Evolutionary conservation across 768 basidiomycete genomes (phyloP), one percentile per base, ranked within the genome.

Genomic region (Stropharia rugosoannulata): DNA sequence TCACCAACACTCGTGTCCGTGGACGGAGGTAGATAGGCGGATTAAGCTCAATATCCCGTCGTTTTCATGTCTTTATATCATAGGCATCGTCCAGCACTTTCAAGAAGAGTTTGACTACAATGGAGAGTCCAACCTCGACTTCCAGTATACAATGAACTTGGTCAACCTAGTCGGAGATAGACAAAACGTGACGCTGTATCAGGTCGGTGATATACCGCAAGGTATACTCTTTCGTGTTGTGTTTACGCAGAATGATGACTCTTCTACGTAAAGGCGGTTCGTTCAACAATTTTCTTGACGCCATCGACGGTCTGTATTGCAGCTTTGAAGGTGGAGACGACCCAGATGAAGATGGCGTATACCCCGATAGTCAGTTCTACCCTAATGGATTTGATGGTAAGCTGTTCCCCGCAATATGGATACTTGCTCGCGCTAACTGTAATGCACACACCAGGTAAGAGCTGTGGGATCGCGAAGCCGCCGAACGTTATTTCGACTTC

Each of bases 71-170:
- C 22, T 22, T 22, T 2, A 22, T 11, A n/a, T 41, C 25, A 6
- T 42, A 79, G 77, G 79, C 35, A 61, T 75, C 29, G 68, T 73
- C 2, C 80, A 82, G 59, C 71, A 70, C 8, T 42, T 52, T 13
- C 41, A 70, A 35, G 51, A 56, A 40, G 68, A 72, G 16, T 79
- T 80, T 59, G 63, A 67, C 5, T 71, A 70, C 62, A 81, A 80
- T 58, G 81, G 74, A 48, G 82, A 85, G 66, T 77, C 80, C 5
- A 72, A 80, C 58, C 70, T 85, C 8, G 83, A 84, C 62, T 66
- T 85, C 2, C 70, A 83, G 61, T 83, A 81, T 54, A 75, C 73
- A 13, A 79, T 84, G 78, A 66, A 70, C 12, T 70, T 83, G 32
- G 74, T 76, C 10, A 70, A 71, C 32, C 49, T 56, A 9, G 29